Evolutionary conservation across 2,329 filamentous ascomycete species (phyloP), one percentile per base, ranked within the genome.

Genomic region (Stagonosporopsis chrysanthemi): DNA sequence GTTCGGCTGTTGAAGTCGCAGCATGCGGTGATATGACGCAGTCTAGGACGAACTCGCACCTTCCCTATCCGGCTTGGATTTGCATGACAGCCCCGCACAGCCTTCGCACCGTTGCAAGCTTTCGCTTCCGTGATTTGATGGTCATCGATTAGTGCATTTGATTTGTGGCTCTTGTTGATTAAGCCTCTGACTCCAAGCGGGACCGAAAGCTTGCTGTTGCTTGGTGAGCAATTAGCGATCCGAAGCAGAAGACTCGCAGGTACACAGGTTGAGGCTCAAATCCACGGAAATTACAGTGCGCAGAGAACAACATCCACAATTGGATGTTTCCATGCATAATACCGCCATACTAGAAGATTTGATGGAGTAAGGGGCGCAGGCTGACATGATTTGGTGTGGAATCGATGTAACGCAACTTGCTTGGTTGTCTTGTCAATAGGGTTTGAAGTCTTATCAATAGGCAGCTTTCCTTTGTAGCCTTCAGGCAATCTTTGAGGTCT

Each of bases 171-270:
- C 23, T 19, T 2, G 29, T 50, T 24, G 28, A 36, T 31, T 33
- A 58, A 58, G 55, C 55, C 50, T 50, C 33, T n/a, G n/a, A n/a
- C n/a, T n/a, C n/a, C n/a, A n/a, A n/a, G n/a, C n/a, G n/a, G 40
- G 33, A 44, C 38, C 26, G 39, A 57, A 47, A 48, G 54, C 54
- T 57, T 57, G 54, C 40, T 15, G 28, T 40, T 52, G 48, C 33
- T 52, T 52, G 43, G 19, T 43, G 11, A 26, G 17, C 15, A 11
- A 9, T 19, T 26, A 26, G 33, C 31, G 15, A 6, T 15, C 15
- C 31, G 28, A 33, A 33, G 31, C 31, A 33, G 31, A 33, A 15
- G 9, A n/a, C 31, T 9, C 2, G 31, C 31, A 31, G n/a, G n/a
- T 11, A 9, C 12, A 33, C 31, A 33, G 14, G 31, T 14, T 33